These are phyloP conservation scores for Tricholoma matsutake DNA, from an alignment of 768 basidiomycete genomes.

Conservation along the genomic window DNA sequence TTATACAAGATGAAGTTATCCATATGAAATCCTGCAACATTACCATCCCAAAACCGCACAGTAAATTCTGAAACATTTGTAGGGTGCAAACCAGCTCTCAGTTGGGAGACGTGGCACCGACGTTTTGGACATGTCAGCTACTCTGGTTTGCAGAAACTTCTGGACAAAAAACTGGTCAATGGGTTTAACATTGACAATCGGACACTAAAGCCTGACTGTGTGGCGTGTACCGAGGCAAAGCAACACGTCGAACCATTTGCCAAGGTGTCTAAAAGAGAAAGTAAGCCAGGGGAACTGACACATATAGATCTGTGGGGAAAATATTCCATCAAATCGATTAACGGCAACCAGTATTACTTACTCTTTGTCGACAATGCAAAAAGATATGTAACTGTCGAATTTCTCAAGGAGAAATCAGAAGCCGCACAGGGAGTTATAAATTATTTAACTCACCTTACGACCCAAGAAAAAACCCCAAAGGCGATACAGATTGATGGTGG, in stretches of 20 bases:
- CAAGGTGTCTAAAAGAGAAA: no score
- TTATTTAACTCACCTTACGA: not conserved
- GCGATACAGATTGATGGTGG: not conserved
- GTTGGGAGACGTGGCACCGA: no score
- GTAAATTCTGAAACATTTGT: not conserved
- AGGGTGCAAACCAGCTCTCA: no score
- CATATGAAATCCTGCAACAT: not conserved
- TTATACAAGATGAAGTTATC: not conserved
- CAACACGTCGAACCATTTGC: no score
- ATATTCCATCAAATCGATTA: not conserved
- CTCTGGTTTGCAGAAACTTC: not conserved
- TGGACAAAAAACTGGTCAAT: constrained; percentile 1
- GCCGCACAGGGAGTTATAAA: not conserved
- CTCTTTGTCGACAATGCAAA: no score
- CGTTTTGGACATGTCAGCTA: constrained; percentile 3
- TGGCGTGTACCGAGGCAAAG: no score
- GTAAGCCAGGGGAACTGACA: no score
- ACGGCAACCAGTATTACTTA: not conserved
- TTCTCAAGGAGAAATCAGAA: not conserved
- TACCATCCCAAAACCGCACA: no score
- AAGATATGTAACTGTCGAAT: not conserved
- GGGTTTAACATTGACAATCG: constrained; percentile 1
- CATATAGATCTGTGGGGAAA: no score
- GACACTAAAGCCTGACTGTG: not conserved
- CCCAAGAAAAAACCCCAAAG: not conserved